Evolutionary conservation across 331 rosid genomes (phyloP), one percentile per base, ranked within the genome.

Genomic region (Rosa hybrid): DNA sequence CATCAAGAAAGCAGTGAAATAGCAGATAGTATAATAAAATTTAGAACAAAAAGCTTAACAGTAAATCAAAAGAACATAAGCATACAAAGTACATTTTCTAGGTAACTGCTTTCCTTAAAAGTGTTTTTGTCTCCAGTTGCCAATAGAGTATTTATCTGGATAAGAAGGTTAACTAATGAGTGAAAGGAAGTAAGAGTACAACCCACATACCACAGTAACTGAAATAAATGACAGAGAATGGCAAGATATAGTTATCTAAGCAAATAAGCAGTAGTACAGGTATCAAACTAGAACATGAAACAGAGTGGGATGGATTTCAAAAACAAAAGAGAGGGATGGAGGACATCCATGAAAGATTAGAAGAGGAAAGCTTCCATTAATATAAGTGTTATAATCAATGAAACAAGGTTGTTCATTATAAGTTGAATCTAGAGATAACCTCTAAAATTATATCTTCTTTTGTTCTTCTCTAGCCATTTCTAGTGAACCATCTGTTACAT

Each of bases 21-120:
- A 71, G 49, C 68, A 65, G 48, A 70, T 54, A 78, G 18, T 75
- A 71, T 4, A 74, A 17, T 46, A 46, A 25, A 68, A 27, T 54
- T 74, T 69, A 84, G 79, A 77, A 82, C 78, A 27, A 2, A 27
- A 27, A 27, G 30, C 30, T 27, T 27, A 27, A 27, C 30, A 27
- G 30, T 27, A 27, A 27, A 27, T 27, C 30, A 1, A 27, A 27
- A 27, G 30, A 27, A 27, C 30, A n/a, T 84, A 82, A 76, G 74
- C 98, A 69, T 94, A 94, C 98, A 2, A 98, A 94, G 86, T 84
- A 94, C 93, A 94, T 92, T 38, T 62, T 91, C 89, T 91, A 98
- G 0, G 98, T 94, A 82, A 89, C 97, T 38, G 87, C 86, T 86
- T 94, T 94, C 86, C 98, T 86, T 80, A 94, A 81, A 75, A 27